These are phyloP conservation scores for Fusarium musae DNA, from an alignment of 2,329 filamentous ascomycete species.

Conservation along the genomic window DNA sequence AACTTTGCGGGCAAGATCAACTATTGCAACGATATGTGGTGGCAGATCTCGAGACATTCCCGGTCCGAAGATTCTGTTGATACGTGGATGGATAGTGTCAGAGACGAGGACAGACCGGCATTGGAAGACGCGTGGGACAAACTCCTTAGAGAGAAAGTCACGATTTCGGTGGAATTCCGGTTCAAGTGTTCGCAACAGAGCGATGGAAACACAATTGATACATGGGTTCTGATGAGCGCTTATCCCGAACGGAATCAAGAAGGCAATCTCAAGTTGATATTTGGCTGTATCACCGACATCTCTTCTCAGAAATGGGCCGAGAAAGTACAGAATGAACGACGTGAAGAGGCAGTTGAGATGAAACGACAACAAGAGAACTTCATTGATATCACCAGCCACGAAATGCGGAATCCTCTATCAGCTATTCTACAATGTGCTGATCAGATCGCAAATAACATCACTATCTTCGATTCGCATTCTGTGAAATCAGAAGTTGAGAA, in stretches of 20 bases:
- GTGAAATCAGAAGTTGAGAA: conserved; percentile 58
- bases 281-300: conserved; percentile 86
- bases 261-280: conserved; percentile 77
- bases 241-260: conserved; percentile 76
- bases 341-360: conserved; percentile 83
- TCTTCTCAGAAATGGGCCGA: conserved; percentile 88
- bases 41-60: conserved; percentile 75
- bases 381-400: conserved; percentile 79
- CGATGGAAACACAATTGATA: conserved; percentile 70
- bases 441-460: conserved; percentile 69
- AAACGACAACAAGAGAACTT: conserved; percentile 79
- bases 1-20: conserved; percentile 75
- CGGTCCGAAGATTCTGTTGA: conserved; percentile 67
- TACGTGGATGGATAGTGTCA: conserved; percentile 78
- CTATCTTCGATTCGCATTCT: conserved; percentile 52
- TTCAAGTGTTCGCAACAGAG: conserved; percentile 76
- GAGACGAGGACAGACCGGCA: conserved; percentile 70
- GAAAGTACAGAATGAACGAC: conserved; percentile 78
- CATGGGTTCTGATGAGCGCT: conserved; percentile 81
- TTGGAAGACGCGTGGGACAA: conserved; percentile 71
- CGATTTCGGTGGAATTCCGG: conserved; percentile 78
- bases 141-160: conserved; percentile 69
- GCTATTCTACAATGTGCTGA: conserved; percentile 82
- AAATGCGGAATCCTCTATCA: conserved; percentile 80
- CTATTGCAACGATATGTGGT: conserved; percentile 86